Evolutionary conservation across 495 filamentous ascomycete species (phyloP).

Genomic region (Penicillium odoratum): DNA sequence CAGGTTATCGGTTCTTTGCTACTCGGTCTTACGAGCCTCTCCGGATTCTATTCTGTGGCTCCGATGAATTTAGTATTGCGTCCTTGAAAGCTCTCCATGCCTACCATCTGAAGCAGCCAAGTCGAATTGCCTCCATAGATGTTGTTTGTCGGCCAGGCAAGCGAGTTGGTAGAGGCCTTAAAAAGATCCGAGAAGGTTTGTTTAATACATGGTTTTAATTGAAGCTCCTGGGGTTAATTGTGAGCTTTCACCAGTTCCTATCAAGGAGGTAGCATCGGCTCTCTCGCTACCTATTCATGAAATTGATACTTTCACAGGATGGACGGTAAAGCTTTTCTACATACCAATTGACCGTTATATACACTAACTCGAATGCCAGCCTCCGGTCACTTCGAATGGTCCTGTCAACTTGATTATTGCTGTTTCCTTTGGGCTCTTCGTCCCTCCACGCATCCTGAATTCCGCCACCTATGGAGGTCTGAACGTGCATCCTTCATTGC

Average conservation of each 20-base stretch:
- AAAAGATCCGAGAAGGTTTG: slow-evolving; percentile 66
- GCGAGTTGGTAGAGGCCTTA: slow-evolving; percentile 68
- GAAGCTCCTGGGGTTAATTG: slow-evolving; percentile 17
- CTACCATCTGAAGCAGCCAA: slow-evolving; percentile 54
- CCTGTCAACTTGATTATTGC: slow-evolving; percentile 82
- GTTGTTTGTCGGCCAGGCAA: slow-evolving; percentile 83
- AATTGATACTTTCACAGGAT: slow-evolving; percentile 76
- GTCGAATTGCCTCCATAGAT: slow-evolving; percentile 76
- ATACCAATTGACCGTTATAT: background rate
- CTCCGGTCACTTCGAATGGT: slow-evolving; percentile 50
- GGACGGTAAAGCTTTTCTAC: slow-evolving; percentile 55
- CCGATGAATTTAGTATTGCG: slow-evolving; percentile 84
- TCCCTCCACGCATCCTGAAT: slow-evolving; percentile 73
- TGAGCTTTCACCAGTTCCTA: slow-evolving; percentile 59
- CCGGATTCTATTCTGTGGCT: slow-evolving; percentile 93
- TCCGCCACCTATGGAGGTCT: slow-evolving; percentile 76
- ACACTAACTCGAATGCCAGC: slow-evolving; percentile 41
- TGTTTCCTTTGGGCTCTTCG: slow-evolving; percentile 92
- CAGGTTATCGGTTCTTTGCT: slow-evolving; percentile 26
- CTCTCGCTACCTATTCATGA: slow-evolving; percentile 69
- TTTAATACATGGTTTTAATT: background rate
- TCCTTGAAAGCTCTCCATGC: slow-evolving; percentile 70
- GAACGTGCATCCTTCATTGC: slow-evolving; percentile 92
- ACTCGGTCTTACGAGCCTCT: slow-evolving; percentile 60
- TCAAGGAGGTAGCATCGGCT: slow-evolving; percentile 62